A percentile compares a stretch with the other conserved stretches of the same genome.
phyloP scores from a whole-genome alignment of 2,329 filamentous ascomycete genomes.

The Fusarium nematophilum region DNA sequence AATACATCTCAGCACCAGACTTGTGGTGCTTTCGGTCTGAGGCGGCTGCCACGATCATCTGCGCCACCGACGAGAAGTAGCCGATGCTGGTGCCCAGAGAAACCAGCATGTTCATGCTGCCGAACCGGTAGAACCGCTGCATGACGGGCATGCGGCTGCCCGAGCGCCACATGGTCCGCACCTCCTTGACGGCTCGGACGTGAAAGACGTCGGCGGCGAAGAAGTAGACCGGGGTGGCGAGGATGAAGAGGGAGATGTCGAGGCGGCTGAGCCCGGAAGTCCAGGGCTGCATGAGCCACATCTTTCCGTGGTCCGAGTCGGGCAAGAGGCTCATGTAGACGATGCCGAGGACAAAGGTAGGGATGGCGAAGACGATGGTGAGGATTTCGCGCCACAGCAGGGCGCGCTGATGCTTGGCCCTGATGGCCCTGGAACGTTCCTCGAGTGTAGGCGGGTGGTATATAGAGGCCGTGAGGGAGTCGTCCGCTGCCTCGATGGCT shows the following conservation, averaged over 20 bases:
- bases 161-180: constrained; percentile 80
- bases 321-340: constrained; percentile 89
- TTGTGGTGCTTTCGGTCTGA: constrained; percentile 35
- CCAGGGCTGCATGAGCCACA: constrained; percentile 77
- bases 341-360: constrained; percentile 88
- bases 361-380: constrained; percentile 77
- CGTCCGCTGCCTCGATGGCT: constrained; percentile 74
- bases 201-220: constrained; percentile 90
- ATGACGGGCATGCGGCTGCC: constrained; percentile 78
- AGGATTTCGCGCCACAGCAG: constrained; percentile 78
- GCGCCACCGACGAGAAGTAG: constrained; percentile 83
- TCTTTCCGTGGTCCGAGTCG: constrained; percentile 64
- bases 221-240: constrained; percentile 89
- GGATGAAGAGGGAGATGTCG: constrained; percentile 82
- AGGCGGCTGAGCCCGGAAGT: constrained; percentile 78
- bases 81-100: constrained; percentile 89
- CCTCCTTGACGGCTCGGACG: constrained; percentile 79
- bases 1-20: constrained; percentile 70
- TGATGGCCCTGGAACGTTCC: constrained; percentile 80
- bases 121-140: constrained; percentile 88
- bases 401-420: constrained; percentile 74
- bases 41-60: constrained; percentile 75
- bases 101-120: constrained; percentile 96
- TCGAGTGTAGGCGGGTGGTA: constrained; percentile 86
- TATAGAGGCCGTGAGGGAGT: constrained; percentile 74